A percentile compares a stretch with the other conserved stretches of the same genome.
These are phyloP conservation scores for Chytriomyces sp. DNA, from an alignment of 192 early-diverging fungal genomes.

Conservation along the genomic window DNA sequence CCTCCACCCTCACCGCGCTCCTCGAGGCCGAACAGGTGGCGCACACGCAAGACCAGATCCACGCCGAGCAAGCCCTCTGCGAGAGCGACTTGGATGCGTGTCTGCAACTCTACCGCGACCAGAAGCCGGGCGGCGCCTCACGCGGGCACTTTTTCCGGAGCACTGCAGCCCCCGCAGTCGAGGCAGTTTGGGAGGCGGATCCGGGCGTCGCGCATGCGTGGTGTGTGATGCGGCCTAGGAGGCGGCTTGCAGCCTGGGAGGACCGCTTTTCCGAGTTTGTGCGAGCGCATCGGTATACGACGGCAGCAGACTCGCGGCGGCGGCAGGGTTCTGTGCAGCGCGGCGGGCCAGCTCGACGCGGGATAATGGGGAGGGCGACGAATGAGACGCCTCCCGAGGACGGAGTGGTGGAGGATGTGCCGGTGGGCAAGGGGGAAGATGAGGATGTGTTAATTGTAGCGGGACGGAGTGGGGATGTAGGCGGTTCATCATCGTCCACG, in stretches of 20 bases:
- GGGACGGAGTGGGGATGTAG: neutral
- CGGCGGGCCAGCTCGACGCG: neutral
- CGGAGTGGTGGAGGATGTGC: neutral
- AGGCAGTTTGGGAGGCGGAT: neutral
- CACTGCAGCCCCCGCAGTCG: neutral
- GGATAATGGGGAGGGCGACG: neutral
- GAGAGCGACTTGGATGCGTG: neutral
- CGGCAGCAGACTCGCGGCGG: neutral
- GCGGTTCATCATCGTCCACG: neutral
- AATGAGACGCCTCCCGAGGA: neutral
- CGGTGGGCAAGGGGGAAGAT: neutral
- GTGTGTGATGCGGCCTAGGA: neutral
- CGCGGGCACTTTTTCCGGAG: neutral
- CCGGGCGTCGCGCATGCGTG: neutral
- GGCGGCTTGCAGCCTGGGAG: slow-evolving; percentile 9
- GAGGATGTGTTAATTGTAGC: neutral
- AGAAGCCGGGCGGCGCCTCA: neutral
- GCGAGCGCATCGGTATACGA: neutral
- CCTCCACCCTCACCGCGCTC: too few relatives aligned
- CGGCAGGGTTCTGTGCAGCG: neutral
- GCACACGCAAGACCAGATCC: too few relatives aligned
- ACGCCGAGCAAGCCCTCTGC: too few relatives aligned
- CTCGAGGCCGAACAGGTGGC: too few relatives aligned
- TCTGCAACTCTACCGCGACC: neutral
- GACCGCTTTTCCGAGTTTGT: neutral